Base-by-base conservation (phyloP, 2,329 filamentous ascomycete genomes). In the Fusarium armeniacum region DNA sequence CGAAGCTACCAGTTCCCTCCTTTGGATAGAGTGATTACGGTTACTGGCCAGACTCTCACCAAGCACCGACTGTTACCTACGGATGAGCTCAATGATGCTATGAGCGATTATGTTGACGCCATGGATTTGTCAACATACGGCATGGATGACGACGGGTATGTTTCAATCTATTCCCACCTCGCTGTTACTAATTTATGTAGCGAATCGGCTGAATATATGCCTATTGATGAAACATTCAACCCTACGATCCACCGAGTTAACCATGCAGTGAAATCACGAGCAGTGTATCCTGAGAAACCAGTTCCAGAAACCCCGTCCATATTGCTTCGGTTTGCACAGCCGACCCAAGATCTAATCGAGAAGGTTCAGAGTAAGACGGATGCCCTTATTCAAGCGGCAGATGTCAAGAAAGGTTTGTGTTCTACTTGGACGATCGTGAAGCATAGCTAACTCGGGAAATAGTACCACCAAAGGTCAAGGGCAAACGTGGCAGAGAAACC, bases 1-100 rank as follows among this genome's bases (percentile, higher is more conserved):
- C 89, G 96, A 36, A 86, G 86, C n/a, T 98, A 98, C 78, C 91
- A 90, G 61, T 99, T 99, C 71, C 94, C 96, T 8, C 93, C 95
- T 0, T 82, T 99, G 13, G 94, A 97, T 77, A 91, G 89, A 66
- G 91, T 98, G 30, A 82, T 97, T 63, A 98, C 94, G 0, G 86
- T 97, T n/a, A 93, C 90, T 13, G 95, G 95, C 1, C 92, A 93
- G 69, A 86, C 87, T 11, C 83, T 98, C 50, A 92, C 88, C 13
- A 90, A 95, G 73, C 94, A 99, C 70, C 91, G 93, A 36, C 90
- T 97, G 63, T 83, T 99, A 3, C 96, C 96, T 0, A 90, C 84
- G 12, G 85, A 92, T 3, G 88, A 92, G 33, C 84, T 99, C 26
- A 86, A 88, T 56, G 82, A 90, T 50, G 91, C 93, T 2, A 98